phyloP scores from a whole-genome alignment of 192 early-diverging fungal species.

The Coemansia sp. region DNA sequence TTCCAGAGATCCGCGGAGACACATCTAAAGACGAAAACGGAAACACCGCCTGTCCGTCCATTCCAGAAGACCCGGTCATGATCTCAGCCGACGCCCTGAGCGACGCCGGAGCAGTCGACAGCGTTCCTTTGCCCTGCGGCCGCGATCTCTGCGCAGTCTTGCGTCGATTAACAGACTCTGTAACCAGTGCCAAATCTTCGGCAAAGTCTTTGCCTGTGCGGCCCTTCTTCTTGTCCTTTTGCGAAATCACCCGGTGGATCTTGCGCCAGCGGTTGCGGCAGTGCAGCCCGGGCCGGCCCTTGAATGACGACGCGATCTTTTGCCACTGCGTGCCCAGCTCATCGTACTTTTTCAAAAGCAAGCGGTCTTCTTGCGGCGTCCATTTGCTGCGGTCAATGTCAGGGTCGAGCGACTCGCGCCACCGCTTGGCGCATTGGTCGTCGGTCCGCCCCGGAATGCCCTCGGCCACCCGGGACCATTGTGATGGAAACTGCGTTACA shows the following conservation, averaged over 20 bases:
- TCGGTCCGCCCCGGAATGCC: slow-evolving; percentile 77
- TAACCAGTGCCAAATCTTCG: slow-evolving; percentile 36
- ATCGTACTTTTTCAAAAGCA: slow-evolving; percentile 61
- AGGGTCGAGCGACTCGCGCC: slow-evolving; percentile 85
- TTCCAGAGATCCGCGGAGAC: slow-evolving; percentile 1
- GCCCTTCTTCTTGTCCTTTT: slow-evolving; percentile 47
- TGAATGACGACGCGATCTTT: slow-evolving; percentile 72
- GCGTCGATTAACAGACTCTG: slow-evolving; percentile 49
- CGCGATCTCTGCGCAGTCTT: slow-evolving; percentile 52
- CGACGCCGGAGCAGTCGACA: background rate
- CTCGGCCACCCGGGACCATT: slow-evolving; percentile 83
- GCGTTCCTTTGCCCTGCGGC: slow-evolving; percentile 5
- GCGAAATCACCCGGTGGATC: slow-evolving; percentile 60
- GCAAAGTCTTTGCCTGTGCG: slow-evolving; percentile 25
- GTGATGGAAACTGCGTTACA: slow-evolving; percentile 65
- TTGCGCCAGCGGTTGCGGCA: slow-evolving; percentile 81
- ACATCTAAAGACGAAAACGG: background rate
- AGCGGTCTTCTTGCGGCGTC: slow-evolving; percentile 65
- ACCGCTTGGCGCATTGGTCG: slow-evolving; percentile 88
- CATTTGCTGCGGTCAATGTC: slow-evolving; percentile 71
- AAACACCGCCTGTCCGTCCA: background rate
- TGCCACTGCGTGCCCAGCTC: slow-evolving; percentile 79
- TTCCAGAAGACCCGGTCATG: background rate
- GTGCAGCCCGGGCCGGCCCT: slow-evolving; percentile 72
- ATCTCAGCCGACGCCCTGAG: background rate